These are phyloP conservation scores for Ceratocystis diversiconidia DNA, from an alignment of 2,329 filamentous ascomycete species.

Conservation along the genomic window DNA sequence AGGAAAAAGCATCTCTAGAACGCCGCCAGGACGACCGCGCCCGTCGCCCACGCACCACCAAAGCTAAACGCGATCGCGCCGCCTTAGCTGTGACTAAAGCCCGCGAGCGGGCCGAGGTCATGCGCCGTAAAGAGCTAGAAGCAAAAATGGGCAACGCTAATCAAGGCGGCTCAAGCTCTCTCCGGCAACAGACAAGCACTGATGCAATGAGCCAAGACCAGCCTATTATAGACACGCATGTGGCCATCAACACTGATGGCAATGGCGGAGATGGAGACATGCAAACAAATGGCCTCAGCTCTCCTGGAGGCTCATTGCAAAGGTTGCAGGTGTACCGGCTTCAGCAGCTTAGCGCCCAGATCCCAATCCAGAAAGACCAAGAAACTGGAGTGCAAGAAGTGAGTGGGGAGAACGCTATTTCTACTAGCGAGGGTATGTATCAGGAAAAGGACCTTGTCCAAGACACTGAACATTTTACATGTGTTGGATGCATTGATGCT, in stretches of 20 bases:
- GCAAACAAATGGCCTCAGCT: not conserved
- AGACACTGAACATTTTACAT: not conserved
- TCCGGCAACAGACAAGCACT: not conserved
- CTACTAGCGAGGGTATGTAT: not conserved
- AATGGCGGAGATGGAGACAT: not conserved
- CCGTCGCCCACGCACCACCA: constrained; percentile 17
- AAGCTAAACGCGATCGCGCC: constrained; percentile 17
- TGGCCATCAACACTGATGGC: not conserved
- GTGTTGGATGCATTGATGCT: not conserved
- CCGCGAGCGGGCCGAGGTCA: constrained; percentile 12
- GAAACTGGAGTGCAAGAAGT: not conserved
- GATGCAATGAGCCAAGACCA: not conserved
- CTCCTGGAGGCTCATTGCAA: not conserved
- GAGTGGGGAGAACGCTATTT: not conserved
- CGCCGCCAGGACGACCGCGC: constrained; percentile 18
- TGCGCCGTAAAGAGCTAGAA: constrained; percentile 5
- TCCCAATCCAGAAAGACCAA: not conserved
- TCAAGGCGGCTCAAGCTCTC: not conserved
- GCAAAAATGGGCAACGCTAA: not conserved
- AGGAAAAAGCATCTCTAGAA: constrained; percentile 16
- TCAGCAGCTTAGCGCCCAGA: not conserved
- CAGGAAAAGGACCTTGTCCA: not conserved
- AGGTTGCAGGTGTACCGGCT: not conserved
- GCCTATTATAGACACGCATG: not conserved
- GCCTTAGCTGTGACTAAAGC: constrained; percentile 15